Percentiles rank a stretch among this genome's conserved stretches.
Conservation (phyloP, 495 filamentous ascomycete genomes). For the Thermochaetoides thermophila region DNA sequence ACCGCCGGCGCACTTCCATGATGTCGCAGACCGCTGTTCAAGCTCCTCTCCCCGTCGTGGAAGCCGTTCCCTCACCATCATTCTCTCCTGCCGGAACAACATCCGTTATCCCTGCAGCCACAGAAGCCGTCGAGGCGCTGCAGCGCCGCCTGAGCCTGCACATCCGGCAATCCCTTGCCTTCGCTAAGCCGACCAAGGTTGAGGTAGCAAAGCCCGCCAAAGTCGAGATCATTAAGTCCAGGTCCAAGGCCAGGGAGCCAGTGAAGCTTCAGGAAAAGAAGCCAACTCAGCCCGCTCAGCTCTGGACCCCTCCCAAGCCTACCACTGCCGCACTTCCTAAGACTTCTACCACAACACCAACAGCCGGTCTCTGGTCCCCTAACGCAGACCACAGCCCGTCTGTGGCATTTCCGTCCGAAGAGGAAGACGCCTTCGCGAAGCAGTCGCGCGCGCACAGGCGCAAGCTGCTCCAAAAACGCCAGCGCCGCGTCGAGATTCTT, state of each 20-base stretch:
- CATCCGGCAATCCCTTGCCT: constrained; percentile 10
- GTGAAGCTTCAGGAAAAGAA: neutral
- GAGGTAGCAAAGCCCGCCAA: neutral
- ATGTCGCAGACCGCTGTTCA: neutral
- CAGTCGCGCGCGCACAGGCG: constrained; percentile 7
- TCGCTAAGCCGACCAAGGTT: neutral
- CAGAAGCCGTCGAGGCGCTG: constrained; percentile 7
- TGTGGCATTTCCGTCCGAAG: too few species aligned
- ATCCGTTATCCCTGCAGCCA: neutral
- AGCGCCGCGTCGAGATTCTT: constrained; percentile 10
- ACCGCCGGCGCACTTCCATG: constrained; percentile 7
- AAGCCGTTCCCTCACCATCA: too few species aligned
- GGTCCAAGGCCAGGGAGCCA: neutral
- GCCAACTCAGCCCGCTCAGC: neutral
- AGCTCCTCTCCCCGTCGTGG: neutral
- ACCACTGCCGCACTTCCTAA: neutral
- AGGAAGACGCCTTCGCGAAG: constrained; percentile 12
- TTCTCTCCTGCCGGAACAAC: too few species aligned
- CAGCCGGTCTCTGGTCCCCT: constrained; percentile 6
- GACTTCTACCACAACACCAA: neutral
- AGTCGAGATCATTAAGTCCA: neutral
- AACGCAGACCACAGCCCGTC: neutral
- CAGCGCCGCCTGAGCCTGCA: constrained; percentile 10
- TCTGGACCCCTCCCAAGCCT: constrained; percentile 4
- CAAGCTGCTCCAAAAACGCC: constrained; percentile 6